Percentiles rank a stretch among this genome's conserved stretches.
Evolutionary conservation across 1,139 yeast genomes (phyloP).

Genomic region (Magnusiomyces ingens): DNA sequence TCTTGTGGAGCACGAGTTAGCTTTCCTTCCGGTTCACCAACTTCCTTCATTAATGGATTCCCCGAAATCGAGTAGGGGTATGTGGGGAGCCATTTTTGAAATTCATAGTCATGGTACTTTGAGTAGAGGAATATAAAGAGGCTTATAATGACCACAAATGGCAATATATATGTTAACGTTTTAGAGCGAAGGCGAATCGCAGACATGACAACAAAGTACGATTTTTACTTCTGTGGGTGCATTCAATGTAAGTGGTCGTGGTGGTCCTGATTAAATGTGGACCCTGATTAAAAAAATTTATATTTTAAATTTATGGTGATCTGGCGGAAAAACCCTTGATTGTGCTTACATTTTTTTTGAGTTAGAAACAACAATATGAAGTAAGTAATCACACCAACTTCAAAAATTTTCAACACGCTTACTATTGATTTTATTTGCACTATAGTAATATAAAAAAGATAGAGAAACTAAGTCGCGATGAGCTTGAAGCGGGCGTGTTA

Average conservation of each 20-base stretch:
- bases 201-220: not conserved
- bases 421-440: not conserved
- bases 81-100: slow-evolving; percentile 23
- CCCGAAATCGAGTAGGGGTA: slow-evolving; percentile 24
- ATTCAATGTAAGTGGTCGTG: not conserved
- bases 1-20: slow-evolving; percentile 6
- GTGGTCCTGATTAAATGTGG: too few species aligned
- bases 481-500: slow-evolving; percentile 53
- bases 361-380: not conserved
- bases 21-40: slow-evolving; percentile 18
- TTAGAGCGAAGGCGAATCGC: not conserved
- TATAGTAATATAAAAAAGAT: slow-evolving; percentile 32
- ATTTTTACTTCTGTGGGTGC: not conserved
- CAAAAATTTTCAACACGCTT: not conserved
- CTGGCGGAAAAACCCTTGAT: not conserved
- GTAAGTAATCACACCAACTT: not conserved
- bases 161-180: not conserved
- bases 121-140: not conserved
- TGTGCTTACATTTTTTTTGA: not conserved
- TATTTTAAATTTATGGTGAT: too few species aligned
- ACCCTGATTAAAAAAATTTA: too few species aligned
- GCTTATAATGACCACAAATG: not conserved
- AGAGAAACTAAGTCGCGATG: slow-evolving; percentile 58
- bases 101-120: slow-evolving; percentile 5
- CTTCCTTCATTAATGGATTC: slow-evolving; percentile 23